Conservation (phyloP, 2,329 filamentous ascomycete genomes). For the Xylariaceae sp. region DNA sequence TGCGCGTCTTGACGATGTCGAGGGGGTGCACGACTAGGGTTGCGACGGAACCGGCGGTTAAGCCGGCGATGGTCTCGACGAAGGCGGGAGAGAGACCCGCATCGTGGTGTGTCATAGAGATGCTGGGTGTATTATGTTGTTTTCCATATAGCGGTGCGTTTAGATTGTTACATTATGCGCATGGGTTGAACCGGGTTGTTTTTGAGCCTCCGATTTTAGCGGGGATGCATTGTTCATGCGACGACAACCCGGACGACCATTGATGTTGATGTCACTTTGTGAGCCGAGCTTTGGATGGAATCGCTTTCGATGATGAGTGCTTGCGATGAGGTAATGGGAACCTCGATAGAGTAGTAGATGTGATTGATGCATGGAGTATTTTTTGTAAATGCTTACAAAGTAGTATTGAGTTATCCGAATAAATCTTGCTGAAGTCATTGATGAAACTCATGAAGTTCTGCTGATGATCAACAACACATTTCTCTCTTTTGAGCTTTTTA, state of each 20-base stretch:
- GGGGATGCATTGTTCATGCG: not conserved
- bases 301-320: too few species aligned
- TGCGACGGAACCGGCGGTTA: constrained; percentile 80
- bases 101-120: constrained; percentile 47
- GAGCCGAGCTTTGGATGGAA: not conserved
- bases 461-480: not conserved
- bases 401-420: too few species aligned
- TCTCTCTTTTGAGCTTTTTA: not conserved
- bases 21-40: constrained; percentile 87
- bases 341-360: not conserved
- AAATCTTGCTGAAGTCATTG: not conserved
- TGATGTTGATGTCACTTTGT: too few species aligned
- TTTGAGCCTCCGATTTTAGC: not conserved
- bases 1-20: constrained; percentile 92
- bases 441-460: not conserved
- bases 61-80: constrained; percentile 83
- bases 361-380: not conserved
- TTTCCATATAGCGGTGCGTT: not conserved
- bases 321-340: too few species aligned
- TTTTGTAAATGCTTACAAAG: too few species aligned
- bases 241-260: not conserved
- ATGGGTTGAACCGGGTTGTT: not conserved
- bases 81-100: constrained; percentile 67
- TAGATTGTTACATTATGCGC: constrained; percentile 11
- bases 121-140: constrained; percentile 1